These are phyloP conservation scores for Cucurbita maxima DNA, from an alignment of 306 rosid genomes.

Conservation along the genomic window DNA sequence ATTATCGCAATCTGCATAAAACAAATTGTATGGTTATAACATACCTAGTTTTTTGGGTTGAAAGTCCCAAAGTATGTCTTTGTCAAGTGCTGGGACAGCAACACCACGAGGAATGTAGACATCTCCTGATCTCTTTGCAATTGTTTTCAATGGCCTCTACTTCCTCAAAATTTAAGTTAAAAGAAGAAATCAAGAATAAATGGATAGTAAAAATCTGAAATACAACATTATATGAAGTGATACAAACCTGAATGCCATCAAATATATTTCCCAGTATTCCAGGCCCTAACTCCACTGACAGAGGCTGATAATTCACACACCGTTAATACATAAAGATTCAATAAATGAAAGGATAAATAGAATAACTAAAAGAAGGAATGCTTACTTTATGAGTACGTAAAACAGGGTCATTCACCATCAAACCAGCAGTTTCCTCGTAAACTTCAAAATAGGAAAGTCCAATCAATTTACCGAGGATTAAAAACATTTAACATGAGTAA, in stretches of 20 bases:
- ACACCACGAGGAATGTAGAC: slow-evolving; percentile 99
- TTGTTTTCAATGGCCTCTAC: slow-evolving; percentile 97
- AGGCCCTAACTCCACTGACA: slow-evolving; percentile 99
- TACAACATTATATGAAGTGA: background rate
- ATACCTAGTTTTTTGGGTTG: slow-evolving; percentile 81
- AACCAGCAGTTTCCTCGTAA: slow-evolving; percentile 97
- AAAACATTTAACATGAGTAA: background rate
- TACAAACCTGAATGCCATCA: slow-evolving; percentile 93
- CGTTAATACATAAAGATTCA: slow-evolving; percentile 14
- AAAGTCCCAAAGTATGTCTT: slow-evolving; percentile 90
- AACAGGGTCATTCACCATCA: slow-evolving; percentile 91
- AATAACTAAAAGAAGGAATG: background rate
- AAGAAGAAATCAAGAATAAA: background rate
- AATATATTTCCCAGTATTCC: slow-evolving; percentile 95
- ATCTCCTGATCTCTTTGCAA: slow-evolving; percentile 86
- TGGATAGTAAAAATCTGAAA: background rate
- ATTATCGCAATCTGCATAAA: background rate
- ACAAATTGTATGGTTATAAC: background rate
- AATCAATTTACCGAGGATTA: background rate
- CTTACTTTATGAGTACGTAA: slow-evolving; percentile 82
- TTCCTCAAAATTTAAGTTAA: background rate
- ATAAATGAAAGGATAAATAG: background rate
- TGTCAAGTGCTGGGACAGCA: slow-evolving; percentile 95
- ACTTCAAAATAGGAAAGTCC: slow-evolving; percentile 29
- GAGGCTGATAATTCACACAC: slow-evolving; percentile 43